Evolutionary conservation across 768 basidiomycete species (phyloP), one percentile per base, ranked within the genome.

Genomic region (Dentipellis fragilis): DNA sequence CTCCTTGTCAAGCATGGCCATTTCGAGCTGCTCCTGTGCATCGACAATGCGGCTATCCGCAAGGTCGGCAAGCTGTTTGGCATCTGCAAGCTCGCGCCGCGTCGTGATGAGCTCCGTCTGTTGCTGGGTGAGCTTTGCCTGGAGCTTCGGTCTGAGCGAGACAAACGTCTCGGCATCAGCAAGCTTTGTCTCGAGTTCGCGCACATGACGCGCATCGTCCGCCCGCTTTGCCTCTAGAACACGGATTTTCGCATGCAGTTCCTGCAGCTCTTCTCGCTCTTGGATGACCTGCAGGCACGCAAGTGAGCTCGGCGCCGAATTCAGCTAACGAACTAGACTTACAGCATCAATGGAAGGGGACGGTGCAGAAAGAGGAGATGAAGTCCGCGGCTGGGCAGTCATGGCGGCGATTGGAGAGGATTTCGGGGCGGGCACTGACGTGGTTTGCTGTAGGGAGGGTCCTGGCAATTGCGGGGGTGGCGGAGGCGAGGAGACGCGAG

Each of bases 1-100:
- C 68, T 99, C 96, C 71, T 92, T 93, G 67, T 99, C 96, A 62
- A 99, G 71, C 79, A 89, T 89, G 2, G 84, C 78, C 87, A 97
- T 93, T 72, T 99, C 96, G 39, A 98, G 71, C 65, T 94, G 90
- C 56, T 97, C 95, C 52, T 88, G 82, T 1, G 86, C 67, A 66
- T 98, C 95, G 2, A 84, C 71, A 1, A 89, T 73, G 21, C 88
- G 77, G 14, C 71, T 72, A 59, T 94, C 89, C 0, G 84, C 73
- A 36, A 92, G 72, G 36, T 84, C 78, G 0, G 83, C 75, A n/a
- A 92, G 73, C 57, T 91, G 86, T 58, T 87, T 78, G 8, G 83
- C 71, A 62, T 95, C 92, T 2, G 87, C 79, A 34, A 92, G 73
- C 55, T 88, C 83, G 3, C 89, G 81, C n/a, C 82, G 81, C 4